Base-by-base conservation (phyloP, 2,329 filamentous ascomycete species). In the Pseudogymnoascus verrucosus region DNA sequence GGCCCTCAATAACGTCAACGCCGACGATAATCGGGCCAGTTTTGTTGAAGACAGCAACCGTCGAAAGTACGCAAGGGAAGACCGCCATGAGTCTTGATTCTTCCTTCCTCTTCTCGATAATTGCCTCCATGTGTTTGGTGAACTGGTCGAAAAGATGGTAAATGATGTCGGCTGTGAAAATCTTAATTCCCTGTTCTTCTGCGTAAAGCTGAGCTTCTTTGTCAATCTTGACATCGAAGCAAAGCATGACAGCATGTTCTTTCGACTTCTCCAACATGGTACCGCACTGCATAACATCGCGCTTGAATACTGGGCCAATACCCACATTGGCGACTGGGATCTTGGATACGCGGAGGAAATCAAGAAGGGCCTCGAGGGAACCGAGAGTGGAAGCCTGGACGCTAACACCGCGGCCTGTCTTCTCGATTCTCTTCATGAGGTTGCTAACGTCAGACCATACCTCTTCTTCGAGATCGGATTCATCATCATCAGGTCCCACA, bases 201-300 rank as follows among this genome's bases (percentile, higher is more conserved):
- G 95, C 95, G 71, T 98, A 96, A 8, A 85, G 83, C 68, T 89
- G 87, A 0, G 95, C 95, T 74, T 99, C 95, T 77, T 96, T 98
- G 79, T 99, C 95, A 14, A 99, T 91, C 80, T 97, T 98, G 78
- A 99, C 95, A 76, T 99, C 96, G 83, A 99, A 99, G 76, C 95
- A 98, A 61, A 99, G 87, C 95, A 99, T 99, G 74, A 98, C 91
- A n/a, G 95, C 95, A 70, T 88, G 96, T 74, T 99, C 93, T 69
- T 91, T 91, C 14, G 88, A 84, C 80, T 97, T 98, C 78, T 99
- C 95, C 72, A 98, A 76, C 95, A 99, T 99, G 69, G 91, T 89
- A 73, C 91, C 93, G 80, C 91, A 84, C 86, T 88, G 93, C 84
- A 98, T 95, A 63, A 99, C 90, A 77, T 99, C 95, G 72, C 95